phyloP scores from a whole-genome alignment of 345 rosid species.

The Clausena lansium region DNA sequence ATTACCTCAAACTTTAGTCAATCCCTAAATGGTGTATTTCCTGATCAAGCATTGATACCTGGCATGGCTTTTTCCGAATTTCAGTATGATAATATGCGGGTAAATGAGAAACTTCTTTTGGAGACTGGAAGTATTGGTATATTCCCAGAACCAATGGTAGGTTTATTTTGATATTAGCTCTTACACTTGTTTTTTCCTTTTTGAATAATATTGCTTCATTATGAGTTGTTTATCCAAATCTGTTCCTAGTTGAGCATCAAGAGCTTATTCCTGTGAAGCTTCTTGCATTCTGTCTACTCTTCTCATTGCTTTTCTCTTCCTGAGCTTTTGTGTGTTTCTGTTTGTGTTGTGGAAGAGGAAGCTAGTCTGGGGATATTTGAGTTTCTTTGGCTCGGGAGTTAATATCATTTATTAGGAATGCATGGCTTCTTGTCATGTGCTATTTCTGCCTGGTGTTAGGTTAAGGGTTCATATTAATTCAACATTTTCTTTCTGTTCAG shows the following conservation, averaged over 20 bases:
- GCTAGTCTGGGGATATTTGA: neutral
- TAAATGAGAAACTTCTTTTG: slow-evolving; percentile 67
- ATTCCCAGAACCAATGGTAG: slow-evolving; percentile 75
- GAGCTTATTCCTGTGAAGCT: neutral
- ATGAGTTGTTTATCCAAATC: too few relatives aligned
- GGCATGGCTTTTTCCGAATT: slow-evolving; percentile 44
- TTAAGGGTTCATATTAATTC: slow-evolving; percentile 11
- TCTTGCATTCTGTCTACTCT: neutral
- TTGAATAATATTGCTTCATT: slow-evolving; percentile 11
- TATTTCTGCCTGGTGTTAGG: slow-evolving; percentile 5
- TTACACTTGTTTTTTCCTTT: slow-evolving; percentile 1
- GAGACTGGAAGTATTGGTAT: slow-evolving; percentile 85
- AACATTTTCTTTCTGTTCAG: slow-evolving; percentile 36
- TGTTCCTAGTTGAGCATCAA: neutral
- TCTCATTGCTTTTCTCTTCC: neutral
- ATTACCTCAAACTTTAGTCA: slow-evolving; percentile 37
- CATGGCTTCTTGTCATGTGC: slow-evolving; percentile 5
- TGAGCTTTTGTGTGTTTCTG: neutral
- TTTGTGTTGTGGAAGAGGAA: neutral
- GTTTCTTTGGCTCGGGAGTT: neutral
- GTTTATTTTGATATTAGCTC: slow-evolving; percentile 17
- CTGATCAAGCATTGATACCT: slow-evolving; percentile 40
- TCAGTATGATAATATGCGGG: slow-evolving; percentile 57
- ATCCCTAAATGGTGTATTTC: slow-evolving; percentile 43
- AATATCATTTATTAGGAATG: slow-evolving; percentile 10